Conservation (phyloP, 495 filamentous ascomycete species). For the Amorphotheca resinae region DNA sequence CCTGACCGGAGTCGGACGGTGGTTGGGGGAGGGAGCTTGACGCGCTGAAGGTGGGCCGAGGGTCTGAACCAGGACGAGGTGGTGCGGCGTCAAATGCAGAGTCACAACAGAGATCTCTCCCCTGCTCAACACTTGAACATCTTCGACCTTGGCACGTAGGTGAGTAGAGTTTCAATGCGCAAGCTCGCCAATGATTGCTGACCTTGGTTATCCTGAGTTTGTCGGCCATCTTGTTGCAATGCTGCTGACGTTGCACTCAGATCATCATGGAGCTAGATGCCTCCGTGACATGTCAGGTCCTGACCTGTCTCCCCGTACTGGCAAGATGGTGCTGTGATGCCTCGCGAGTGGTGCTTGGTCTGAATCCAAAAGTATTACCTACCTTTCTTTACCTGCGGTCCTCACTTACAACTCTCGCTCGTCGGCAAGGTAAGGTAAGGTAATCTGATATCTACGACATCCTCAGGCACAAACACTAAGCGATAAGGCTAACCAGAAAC, state of each 20-base stretch:
- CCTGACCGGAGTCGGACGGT: conserved; percentile 3
- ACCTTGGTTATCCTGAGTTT: conserved; percentile 19
- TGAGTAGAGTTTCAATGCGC: conserved; percentile 2
- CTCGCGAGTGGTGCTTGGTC: neutral
- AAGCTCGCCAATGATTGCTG: neutral
- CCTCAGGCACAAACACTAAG: neutral
- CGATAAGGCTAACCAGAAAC: too few species aligned
- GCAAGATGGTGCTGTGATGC: neutral
- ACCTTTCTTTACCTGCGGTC: too few species aligned
- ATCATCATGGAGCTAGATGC: neutral
- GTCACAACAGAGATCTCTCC: conserved; percentile 31
- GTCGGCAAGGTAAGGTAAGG: too few species aligned
- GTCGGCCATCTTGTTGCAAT: conserved; percentile 13
- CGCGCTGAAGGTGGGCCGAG: conserved; percentile 14
- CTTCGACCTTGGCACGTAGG: conserved; percentile 22
- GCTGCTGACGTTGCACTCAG: conserved; percentile 6
- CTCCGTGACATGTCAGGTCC: conserved; percentile 9
- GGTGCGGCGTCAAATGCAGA: conserved; percentile 32
- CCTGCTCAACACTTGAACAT: conserved; percentile 31
- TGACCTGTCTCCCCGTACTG: neutral
- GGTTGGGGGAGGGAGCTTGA: neutral
- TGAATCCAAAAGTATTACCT: too few species aligned
- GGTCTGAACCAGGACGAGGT: conserved; percentile 28
- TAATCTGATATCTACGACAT: neutral
- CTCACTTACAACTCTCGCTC: too few species aligned